Conservation (phyloP, 78 protist species). For the Dictyostelium intermedium region DNA sequence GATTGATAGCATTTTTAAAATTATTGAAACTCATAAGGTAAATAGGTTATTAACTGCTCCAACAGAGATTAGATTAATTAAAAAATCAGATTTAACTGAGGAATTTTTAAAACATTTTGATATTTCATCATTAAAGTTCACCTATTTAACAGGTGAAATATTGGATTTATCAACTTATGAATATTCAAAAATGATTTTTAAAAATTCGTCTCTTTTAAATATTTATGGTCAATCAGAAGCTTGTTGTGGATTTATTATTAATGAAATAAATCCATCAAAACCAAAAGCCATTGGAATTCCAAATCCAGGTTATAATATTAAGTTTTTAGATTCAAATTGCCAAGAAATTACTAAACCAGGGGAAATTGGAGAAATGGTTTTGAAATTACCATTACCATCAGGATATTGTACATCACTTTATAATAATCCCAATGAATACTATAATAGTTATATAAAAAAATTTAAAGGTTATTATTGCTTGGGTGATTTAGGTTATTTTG, state of each 20-base stretch:
- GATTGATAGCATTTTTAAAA: constrained; percentile 35
- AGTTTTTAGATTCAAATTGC: not conserved
- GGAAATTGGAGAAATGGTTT: not conserved
- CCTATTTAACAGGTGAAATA: constrained; percentile 58
- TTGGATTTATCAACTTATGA: not conserved
- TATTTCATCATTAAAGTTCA: not conserved
- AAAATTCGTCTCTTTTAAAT: constrained; percentile 1
- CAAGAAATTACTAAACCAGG: not conserved
- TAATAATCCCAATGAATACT: not conserved
- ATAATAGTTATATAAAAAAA: not conserved
- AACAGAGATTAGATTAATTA: constrained; percentile 69
- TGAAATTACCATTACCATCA: constrained; percentile 79
- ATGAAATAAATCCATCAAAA: not conserved
- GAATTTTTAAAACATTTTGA: not conserved
- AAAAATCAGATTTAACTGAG: constrained; percentile 49
- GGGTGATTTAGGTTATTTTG: not conserved
- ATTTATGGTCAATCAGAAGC: not conserved
- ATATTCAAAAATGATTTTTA: not conserved
- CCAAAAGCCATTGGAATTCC: not conserved
- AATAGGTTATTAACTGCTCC: constrained; percentile 65
- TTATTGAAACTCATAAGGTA: constrained; percentile 21
- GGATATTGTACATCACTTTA: not conserved
- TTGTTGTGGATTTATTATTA: not conserved
- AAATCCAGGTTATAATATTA: not conserved
- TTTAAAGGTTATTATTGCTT: not conserved